Conservation (phyloP, 129 eudicot species). For the Ambrosia trifida region DNA sequence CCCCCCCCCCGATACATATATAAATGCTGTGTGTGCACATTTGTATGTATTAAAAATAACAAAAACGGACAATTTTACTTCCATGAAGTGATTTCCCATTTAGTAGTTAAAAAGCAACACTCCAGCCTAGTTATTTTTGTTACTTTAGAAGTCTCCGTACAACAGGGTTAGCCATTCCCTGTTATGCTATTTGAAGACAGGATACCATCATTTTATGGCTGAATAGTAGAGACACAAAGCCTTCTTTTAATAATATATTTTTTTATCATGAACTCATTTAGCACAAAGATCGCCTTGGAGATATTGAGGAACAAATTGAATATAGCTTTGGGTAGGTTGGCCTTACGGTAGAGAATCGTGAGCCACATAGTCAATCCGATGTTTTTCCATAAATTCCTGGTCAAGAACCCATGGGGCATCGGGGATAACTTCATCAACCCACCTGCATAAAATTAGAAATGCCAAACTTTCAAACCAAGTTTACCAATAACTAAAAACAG, state of each 20-base stretch:
- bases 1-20: too few species aligned
- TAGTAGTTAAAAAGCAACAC: neutral
- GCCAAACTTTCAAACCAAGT: too few species aligned
- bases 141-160: neutral
- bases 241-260: neutral
- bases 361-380: constrained; percentile 72
- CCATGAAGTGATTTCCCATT: too few species aligned
- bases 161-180: too few species aligned
- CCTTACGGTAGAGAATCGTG: constrained; percentile 88
- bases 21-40: too few species aligned
- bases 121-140: too few species aligned
- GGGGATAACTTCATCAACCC: constrained; percentile 94
- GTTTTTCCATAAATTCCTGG: constrained; percentile 72
- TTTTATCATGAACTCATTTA: constrained; percentile 4
- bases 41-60: too few species aligned
- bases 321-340: constrained; percentile 21
- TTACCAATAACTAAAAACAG: too few species aligned
- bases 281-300: neutral
- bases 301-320: constrained; percentile 12
- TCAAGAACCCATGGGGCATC: constrained; percentile 81
- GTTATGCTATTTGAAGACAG: too few species aligned
- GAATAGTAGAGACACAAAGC: neutral
- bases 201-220: neutral
- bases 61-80: too few species aligned
- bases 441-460: constrained; percentile 40